Evolutionary conservation across 75 land plant genomes (phyloP), one percentile per base, ranked within the genome.

Genomic region (Picea glauca): DNA sequence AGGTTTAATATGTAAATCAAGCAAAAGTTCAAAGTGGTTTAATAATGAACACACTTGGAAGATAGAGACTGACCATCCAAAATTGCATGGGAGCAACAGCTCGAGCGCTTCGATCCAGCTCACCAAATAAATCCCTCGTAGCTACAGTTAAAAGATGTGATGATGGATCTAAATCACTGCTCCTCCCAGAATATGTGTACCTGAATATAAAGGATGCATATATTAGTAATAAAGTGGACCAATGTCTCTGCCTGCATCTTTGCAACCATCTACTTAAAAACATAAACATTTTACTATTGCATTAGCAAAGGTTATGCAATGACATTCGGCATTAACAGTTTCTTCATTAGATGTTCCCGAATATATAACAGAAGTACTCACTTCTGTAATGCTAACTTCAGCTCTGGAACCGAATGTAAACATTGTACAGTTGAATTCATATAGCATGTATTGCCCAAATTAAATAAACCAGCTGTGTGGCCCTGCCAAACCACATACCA

Each of bases 361-460:
- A 56, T 35, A 13, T 46, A 60, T 58, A 26, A 64, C 73, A 17
- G 56, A 50, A 73, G 20, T 64, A 66, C 87, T 85, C 50, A 93
- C 96, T 78, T 81, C 9, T 78, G 68, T 77, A 96, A 79, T 61
- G 93, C 92, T 33, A 89, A 85, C 80, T 92, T 95, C 76, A 96
- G 85, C 83, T 96, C 98, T 57, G 99, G 98, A 78, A 96, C 98
- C 17, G 93, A 84, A 89, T 96, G 99, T 62, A 96, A 82, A 63
- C 99, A 96, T 72, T 96, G 99, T 11, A 96, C 58, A 3, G 99
- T 96, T 20, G 99, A 96, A 78, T 96, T 96, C 99, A 96, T 94
- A 86, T 96, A 96, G 79, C 99, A 96, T 7, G 99, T 96, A 72
- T 96, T 94, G 60, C 99, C 99, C 73, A 96, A 77, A 80, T 96